Conservation (phyloP, 768 basidiomycete species). For the Gymnopilus dilepis region DNA sequence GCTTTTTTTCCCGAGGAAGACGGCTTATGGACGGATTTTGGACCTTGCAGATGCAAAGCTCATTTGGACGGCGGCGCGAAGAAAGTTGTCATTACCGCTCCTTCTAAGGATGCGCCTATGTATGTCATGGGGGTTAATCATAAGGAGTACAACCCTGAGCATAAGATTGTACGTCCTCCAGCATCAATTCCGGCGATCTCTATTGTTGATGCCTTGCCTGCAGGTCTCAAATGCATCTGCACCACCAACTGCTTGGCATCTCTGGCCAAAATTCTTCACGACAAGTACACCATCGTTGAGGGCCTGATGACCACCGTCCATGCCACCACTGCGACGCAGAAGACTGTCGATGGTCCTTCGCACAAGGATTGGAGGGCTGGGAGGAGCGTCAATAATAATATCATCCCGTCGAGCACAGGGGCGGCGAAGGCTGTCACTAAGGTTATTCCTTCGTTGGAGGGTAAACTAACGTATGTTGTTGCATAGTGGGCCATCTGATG, state of each 20-base stretch:
- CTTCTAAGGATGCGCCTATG: conserved; percentile 97
- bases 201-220: conserved; percentile 64
- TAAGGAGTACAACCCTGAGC: conserved; percentile 85
- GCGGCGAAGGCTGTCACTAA: conserved; percentile 99
- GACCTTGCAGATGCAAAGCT: too few species aligned
- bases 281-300: conserved; percentile 96
- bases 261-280: conserved; percentile 96
- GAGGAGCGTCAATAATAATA: conserved; percentile 96
- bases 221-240: conserved; percentile 99
- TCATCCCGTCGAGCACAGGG: conserved; percentile 98
- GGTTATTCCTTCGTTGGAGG: conserved; percentile 94
- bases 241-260: conserved; percentile 99
- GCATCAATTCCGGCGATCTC: conserved; percentile 43
- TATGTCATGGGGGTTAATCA: conserved; percentile 96
- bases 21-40: too few species aligned
- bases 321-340: conserved; percentile 94
- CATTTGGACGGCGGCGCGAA: conserved; percentile 99
- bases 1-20: too few species aligned
- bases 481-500: too few species aligned
- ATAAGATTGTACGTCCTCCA: conserved; percentile 84
- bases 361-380: conserved; percentile 98
- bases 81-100: conserved; percentile 99
- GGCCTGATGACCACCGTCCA: conserved; percentile 99
- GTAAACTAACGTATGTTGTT: conserved; percentile 87
- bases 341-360: conserved; percentile 94